Evolutionary conservation across 495 filamentous ascomycete genomes (phyloP).

Genomic region (Aspergillus cavernicola): DNA sequence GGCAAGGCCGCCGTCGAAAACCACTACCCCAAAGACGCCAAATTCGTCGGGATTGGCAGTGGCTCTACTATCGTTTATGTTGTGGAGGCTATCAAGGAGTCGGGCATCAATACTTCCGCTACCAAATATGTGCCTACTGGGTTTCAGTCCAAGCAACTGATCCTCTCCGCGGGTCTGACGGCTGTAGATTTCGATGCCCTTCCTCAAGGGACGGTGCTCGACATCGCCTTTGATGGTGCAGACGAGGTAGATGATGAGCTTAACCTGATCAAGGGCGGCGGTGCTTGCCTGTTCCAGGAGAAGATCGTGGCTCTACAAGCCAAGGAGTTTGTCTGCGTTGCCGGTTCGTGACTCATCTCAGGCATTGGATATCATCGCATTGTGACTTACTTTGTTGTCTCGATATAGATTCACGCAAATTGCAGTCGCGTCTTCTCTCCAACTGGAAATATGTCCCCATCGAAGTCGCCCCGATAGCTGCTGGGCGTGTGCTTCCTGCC

Average conservation of each 20-base stretch:
- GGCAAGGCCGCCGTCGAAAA: slow-evolving; percentile 80
- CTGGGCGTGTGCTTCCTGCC: slow-evolving; percentile 62
- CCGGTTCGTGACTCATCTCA: slow-evolving; percentile 51
- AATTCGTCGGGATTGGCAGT: slow-evolving; percentile 86
- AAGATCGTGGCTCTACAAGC: slow-evolving; percentile 87
- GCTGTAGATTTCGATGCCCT: slow-evolving; percentile 73
- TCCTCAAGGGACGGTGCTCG: slow-evolving; percentile 57
- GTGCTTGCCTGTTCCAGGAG: slow-evolving; percentile 96
- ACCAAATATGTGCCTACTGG: slow-evolving; percentile 90
- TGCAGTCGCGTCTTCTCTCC: slow-evolving; percentile 70
- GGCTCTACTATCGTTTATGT: slow-evolving; percentile 94
- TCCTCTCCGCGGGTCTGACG: slow-evolving; percentile 68
- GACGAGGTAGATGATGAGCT: slow-evolving; percentile 95
- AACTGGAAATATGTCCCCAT: slow-evolving; percentile 84
- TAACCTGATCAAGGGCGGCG: slow-evolving; percentile 97
- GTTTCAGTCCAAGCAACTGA: slow-evolving; percentile 80
- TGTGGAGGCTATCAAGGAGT: slow-evolving; percentile 83
- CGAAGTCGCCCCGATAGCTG: slow-evolving; percentile 84
- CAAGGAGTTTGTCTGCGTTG: slow-evolving; percentile 89
- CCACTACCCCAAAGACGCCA: slow-evolving; percentile 69
- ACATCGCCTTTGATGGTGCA: slow-evolving; percentile 91
- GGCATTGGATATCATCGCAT: neutral
- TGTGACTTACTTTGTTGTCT: neutral
- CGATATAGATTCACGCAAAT: slow-evolving; percentile 74
- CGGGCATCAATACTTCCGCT: slow-evolving; percentile 52